A percentile compares a stretch with the other conserved stretches of the same genome.
These are phyloP conservation scores for Boletus rubescentipes DNA, from an alignment of 768 basidiomycete genomes.

Conservation along the genomic window DNA sequence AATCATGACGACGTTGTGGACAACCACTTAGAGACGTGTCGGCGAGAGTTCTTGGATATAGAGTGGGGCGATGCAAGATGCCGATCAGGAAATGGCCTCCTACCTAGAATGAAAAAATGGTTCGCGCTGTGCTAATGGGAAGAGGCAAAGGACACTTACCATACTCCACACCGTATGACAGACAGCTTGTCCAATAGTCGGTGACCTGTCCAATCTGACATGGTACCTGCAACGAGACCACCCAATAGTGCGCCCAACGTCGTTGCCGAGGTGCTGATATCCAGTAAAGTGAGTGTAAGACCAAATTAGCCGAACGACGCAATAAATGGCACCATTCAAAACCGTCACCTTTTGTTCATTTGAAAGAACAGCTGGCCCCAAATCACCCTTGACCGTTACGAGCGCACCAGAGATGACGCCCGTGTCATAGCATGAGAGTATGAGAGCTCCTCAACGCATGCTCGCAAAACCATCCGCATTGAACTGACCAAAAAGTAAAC, in stretches of 20 bases:
- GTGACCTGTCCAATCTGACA: no score
- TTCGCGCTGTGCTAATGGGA: not conserved
- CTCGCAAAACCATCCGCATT: no score
- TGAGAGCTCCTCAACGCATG: conserved; percentile 1
- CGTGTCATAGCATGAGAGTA: conserved; percentile 67
- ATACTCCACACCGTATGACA: conserved; percentile 66
- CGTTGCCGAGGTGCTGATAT: conserved; percentile 78
- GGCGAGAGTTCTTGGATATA: conserved; percentile 86
- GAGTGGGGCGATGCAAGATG: conserved; percentile 72
- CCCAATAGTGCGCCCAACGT: conserved; percentile 77
- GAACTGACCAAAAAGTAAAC: conserved; percentile 66
- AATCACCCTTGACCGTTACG: conserved; percentile 66
- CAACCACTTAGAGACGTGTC: conserved; percentile 68
- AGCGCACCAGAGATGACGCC: conserved; percentile 81
- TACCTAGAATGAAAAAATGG: conserved; percentile 41
- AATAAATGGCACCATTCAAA: not conserved
- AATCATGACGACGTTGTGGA: conserved; percentile 80
- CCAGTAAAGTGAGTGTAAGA: conserved; percentile 42
- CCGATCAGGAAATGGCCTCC: conserved; percentile 78
- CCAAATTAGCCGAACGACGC: no score
- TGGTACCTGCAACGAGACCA: conserved; percentile 64
- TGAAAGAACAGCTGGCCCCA: conserved; percentile 56
- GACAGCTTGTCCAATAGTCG: no score
- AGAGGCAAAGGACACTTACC: conserved; percentile 36
- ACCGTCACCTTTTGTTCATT: conserved; percentile 58